Evolutionary conservation across 108 stramenopile species (phyloP).

Genomic region (Aurantiochytrium sp.): DNA sequence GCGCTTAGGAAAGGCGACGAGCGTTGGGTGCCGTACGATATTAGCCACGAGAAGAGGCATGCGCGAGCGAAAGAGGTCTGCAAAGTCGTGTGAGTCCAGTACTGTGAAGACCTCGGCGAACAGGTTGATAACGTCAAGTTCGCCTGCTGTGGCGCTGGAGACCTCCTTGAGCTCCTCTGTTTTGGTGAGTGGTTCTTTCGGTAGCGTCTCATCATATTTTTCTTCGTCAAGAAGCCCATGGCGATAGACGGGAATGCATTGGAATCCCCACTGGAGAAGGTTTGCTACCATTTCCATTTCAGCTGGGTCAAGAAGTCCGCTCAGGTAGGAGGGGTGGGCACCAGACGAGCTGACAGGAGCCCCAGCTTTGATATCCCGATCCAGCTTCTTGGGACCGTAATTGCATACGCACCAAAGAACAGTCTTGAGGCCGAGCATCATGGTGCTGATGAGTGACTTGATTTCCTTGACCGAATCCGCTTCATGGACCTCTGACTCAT

Average conservation of each 20-base stretch:
- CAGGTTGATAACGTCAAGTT: constrained; percentile 57
- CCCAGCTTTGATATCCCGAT: constrained; percentile 24
- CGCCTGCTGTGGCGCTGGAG: not conserved
- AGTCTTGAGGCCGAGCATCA: constrained; percentile 82
- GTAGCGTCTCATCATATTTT: not conserved
- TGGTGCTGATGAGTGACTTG: constrained; percentile 68
- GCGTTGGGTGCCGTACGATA: constrained; percentile 59
- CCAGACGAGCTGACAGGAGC: constrained; percentile 42
- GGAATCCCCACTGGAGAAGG: constrained; percentile 67
- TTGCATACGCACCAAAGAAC: constrained; percentile 83
- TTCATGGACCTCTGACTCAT: not conserved
- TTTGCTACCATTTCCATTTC: constrained; percentile 69
- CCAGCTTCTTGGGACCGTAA: constrained; percentile 34
- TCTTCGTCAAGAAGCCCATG: constrained; percentile 19
- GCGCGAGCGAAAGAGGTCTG: constrained; percentile 58
- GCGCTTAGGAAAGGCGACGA: constrained; percentile 69
- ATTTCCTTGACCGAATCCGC: constrained; percentile 33
- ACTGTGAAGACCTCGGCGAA: constrained; percentile 81
- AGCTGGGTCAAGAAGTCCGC: constrained; percentile 52
- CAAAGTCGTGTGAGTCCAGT: constrained; percentile 65
- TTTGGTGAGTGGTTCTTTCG: not conserved
- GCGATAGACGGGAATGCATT: constrained; percentile 67
- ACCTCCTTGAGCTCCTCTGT: not conserved
- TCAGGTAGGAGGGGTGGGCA: not conserved
- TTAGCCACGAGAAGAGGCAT: constrained; percentile 66